These are phyloP conservation scores for Fraxinus albicans DNA, from an alignment of 305 asterid species.

Conservation along the genomic window DNA sequence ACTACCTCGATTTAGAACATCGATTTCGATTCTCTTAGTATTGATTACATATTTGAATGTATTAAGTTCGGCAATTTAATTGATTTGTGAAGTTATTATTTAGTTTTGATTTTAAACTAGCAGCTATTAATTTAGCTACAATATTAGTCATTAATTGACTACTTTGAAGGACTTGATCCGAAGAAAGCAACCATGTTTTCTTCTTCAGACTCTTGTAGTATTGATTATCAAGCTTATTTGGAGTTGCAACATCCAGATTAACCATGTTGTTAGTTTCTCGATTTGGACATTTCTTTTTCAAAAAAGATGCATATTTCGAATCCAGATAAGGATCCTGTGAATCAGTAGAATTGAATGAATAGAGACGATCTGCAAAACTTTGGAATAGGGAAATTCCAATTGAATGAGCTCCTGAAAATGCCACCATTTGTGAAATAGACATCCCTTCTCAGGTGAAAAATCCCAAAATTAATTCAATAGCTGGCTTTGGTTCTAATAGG, in stretches of 20 bases:
- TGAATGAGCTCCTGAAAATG: constrained; percentile 15
- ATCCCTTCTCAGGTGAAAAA: constrained; percentile 7
- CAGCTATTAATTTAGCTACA: background rate
- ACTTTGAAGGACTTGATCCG: background rate
- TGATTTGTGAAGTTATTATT: background rate
- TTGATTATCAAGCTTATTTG: constrained; percentile 11
- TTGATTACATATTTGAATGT: constrained; percentile 74
- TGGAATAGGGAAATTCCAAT: constrained; percentile 8
- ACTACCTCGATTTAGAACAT: constrained; percentile 44
- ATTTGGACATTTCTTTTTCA: background rate
- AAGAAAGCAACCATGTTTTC: background rate
- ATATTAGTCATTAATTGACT: constrained; percentile 1
- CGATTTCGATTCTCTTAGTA: constrained; percentile 67
- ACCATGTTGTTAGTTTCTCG: background rate
- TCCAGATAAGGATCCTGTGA: constrained; percentile 4
- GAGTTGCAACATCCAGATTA: constrained; percentile 7
- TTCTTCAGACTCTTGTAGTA: background rate
- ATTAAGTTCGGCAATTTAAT: constrained; percentile 50
- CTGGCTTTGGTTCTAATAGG: background rate
- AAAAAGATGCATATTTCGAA: background rate
- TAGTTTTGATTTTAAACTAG: background rate
- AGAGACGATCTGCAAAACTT: background rate
- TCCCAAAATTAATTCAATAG: background rate
- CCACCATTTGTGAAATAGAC: constrained; percentile 16
- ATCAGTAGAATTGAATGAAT: background rate